Evolutionary conservation across 768 basidiomycete species (phyloP), one percentile per base, ranked within the genome.

Genomic region (Boletellus ananas): DNA sequence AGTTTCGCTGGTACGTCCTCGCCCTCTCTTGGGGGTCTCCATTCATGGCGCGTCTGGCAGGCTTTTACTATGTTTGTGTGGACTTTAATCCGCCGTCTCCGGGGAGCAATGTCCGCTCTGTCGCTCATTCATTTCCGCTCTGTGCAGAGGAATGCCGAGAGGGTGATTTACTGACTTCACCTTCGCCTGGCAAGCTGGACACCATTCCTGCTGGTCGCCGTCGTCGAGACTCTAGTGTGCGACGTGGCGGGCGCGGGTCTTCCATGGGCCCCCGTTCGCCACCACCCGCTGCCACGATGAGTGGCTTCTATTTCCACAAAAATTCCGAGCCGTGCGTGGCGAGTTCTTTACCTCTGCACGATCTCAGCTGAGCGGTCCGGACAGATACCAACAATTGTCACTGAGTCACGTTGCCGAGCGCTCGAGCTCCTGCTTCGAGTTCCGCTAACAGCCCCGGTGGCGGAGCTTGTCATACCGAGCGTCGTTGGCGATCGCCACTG

Each of bases 61-160:
- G 92, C 29, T 94, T 96, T 71, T 96, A 94, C 72, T 95, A 93
- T 60, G 89, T 94, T 49, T 91, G 93, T 66, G 89, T 96, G 36
- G 94, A 96, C 65, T 89, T 94, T 64, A 88, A 87, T 59, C 87
- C 90, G 5, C 75, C 78, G 16, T 68, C 77, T 29, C 62, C 70
- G 11, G 62, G 71, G 18, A 55, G 70, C 27, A 68, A 59, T 43
- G 57, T 65, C 31, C 63, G 70, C 38, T 56, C 63, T 3, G 54
- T 71, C 25, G 60, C 74, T 12, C 69, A 73, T 42, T 64, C 69
- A 7, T 67, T 65, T 33, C 71, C 75, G 45, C 64, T 58, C 35
- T 71, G 58, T 40, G 37, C 57, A 51, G 53, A 66, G 47, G 59
- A 70, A 50, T 54, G 37, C 6, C 59, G 64, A 29, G 59, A 63